Base-by-base conservation (phyloP, 768 basidiomycete species). In the Porphyrellus cyaneotinctus region DNA sequence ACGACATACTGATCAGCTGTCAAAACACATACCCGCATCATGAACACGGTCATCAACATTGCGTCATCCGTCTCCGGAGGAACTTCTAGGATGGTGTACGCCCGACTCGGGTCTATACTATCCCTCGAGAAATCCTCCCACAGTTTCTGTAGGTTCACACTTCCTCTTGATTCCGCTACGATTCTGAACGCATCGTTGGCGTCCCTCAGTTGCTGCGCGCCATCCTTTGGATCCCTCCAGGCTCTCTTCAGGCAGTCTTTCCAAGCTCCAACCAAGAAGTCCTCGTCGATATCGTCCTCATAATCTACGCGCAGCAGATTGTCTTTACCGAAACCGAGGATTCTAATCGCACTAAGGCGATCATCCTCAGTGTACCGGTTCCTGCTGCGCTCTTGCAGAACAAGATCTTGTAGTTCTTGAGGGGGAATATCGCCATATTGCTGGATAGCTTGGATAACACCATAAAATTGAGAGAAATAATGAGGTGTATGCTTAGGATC, bases 221-320 rank as follows among this genome's bases (percentile, higher is more conserved):
- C 81, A 31, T 75, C 68, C 49, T 66, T 61, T 5, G 64, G 36
- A 60, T 77, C 58, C 57, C 70, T 65, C 87, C 84, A 73, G 60
- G 79, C 83, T 71, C 83, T 56, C 78, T 73, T 69, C 68, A 81
- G 57, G 70, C 82, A 72, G 14, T 74, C 74, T 62, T 68, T 80
- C 86, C 87, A 90, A 6, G 88, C 88, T 46, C 80, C 78, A 49
- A 78, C 78, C 31, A 90, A 74, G 60, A 91, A 90, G 5, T 78
- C 74, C 53, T 88, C 85, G 8, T 82, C 80, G 20, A 89, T 79
- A 32, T 84, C 84, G 13, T 77, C 74, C 39, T 84, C 87, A 38
- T 85, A 83, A n/a, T 88, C 88, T 14, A 91, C 79, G 22, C 75
- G 64, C 14, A 91, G 68, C 22, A 76, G 66, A 30, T 77, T 77